Base-by-base conservation (phyloP, 257 asterid genomes). In the Scutellaria galericulata region DNA sequence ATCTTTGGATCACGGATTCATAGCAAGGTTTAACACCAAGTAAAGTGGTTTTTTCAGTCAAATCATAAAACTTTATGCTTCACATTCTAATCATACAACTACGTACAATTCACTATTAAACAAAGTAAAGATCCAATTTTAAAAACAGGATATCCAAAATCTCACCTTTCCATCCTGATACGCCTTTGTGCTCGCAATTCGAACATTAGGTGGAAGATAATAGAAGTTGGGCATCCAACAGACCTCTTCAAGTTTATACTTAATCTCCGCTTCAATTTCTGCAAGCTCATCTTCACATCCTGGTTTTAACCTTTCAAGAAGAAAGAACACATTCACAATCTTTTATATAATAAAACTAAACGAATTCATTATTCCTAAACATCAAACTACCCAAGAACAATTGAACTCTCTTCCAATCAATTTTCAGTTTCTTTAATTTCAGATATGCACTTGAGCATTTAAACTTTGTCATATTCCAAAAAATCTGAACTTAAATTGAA, bases 81-180 rank as follows among this genome's bases (percentile, higher is more conserved):
- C 46, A 56, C 5, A 37, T 4, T 31, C 37, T 31, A 31, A 31
- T 31, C 37, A 31, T 31, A 31, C 37, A 31, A 31, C 5, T 31
- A 31, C 37, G 5, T 31, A 31, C 5, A 31, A 4, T 31, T 31
- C 37, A 2, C 37, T 31, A 31, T 31, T 31, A 31, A 0, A 31
- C 37, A 3, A 31, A 4, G 2, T 1, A 31, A 31, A 31, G 2
- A 31, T 31, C 37, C 37, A 14, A 24, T 24, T 24, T 24, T 1
- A 24, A 24, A 24, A 24, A 24, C 27, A 24, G 27, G 14, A 47
- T 6, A 9, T 47, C 18, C 18, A 11, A 47, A 47, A 10, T 48
- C 7, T 76, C 78, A 92, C 98, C 97, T 85, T 88, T 80, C 96
- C 98, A 77, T 88, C 83, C 73, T 81, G 89, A 84, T 90, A 94